phyloP scores from a whole-genome alignment of 352 stramenopile species.

The Phytophthora tentaculata region DNA sequence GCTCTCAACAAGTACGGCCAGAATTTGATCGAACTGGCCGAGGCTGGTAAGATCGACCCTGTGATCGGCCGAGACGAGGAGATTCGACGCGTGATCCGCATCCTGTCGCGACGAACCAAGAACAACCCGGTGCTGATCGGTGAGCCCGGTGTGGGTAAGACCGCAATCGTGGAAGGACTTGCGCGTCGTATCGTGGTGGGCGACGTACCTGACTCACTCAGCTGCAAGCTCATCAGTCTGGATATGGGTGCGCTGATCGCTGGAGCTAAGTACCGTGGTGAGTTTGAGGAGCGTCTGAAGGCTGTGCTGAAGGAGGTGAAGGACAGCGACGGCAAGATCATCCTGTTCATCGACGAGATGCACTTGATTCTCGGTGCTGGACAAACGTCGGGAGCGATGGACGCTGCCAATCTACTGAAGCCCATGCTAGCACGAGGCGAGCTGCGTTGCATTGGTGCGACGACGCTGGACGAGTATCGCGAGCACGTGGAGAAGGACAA shows the following conservation, averaged over 20 bases:
- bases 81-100: slow-evolving; percentile 96
- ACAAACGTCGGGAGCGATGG: slow-evolving; percentile 93
- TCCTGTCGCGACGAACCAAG: slow-evolving; percentile 96
- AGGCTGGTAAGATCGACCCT: slow-evolving; percentile 97
- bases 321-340: slow-evolving; percentile 95
- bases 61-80: slow-evolving; percentile 98
- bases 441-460: slow-evolving; percentile 97
- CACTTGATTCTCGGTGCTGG: slow-evolving; percentile 97
- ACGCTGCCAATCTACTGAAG: slow-evolving; percentile 98
- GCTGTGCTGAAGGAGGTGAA: slow-evolving; percentile 95
- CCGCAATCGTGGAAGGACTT: slow-evolving; percentile 95
- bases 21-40: slow-evolving; percentile 93
- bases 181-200: slow-evolving; percentile 96
- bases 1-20: slow-evolving; percentile 95
- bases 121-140: slow-evolving; percentile 98
- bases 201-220: slow-evolving; percentile 95
- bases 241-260: slow-evolving; percentile 98
- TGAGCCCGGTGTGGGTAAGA: slow-evolving; percentile 98
- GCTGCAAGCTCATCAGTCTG: slow-evolving; percentile 92
- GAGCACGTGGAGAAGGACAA: slow-evolving; percentile 99
- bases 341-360: slow-evolving; percentile 99
- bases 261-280: slow-evolving; percentile 97
- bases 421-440: slow-evolving; percentile 96
- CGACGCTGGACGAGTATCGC: slow-evolving; percentile 98
- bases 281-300: slow-evolving; percentile 99